Base-by-base conservation (phyloP, 495 filamentous ascomycete species). In the Thermochaetoides thermophila region DNA sequence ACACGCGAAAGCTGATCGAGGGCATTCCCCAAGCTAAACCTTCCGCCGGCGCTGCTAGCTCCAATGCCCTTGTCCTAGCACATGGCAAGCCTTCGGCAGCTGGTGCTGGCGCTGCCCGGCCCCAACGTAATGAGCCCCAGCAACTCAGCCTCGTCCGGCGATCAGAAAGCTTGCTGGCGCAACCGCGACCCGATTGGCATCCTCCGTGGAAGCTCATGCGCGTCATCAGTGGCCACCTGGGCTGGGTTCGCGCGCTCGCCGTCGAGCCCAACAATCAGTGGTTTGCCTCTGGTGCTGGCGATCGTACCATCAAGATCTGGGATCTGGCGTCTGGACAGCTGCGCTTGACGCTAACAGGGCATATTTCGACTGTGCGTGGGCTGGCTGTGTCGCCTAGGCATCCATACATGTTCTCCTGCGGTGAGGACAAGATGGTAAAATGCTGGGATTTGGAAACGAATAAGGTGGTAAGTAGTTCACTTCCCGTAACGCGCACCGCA, bases 341-440 rank as follows among this genome's bases (percentile, higher is more conserved):
- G 36, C 70, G 76, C 35, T 57, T 99, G 31, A 96, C 91, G 2
- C 61, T 99, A 18, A 99, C 91, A 2, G 91, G 91, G 17, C 91
- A 99, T 55, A 99, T 99, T 39, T 92, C 84, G 25, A 91, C 87
- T 5, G 91, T 99, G 11, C 76, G 91, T 28, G 91, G 91, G 5
- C 64, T 99, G 30, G 91, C 87, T 0, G 81, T 99, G 5, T 93
- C 84, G 3, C 81, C 85, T 11, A 66, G 91, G 31, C 91, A 99
- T 55, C 91, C 91, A 2, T 99, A 99, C 52, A 70, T 99, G 21
- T 99, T 96, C 57, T 92, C 83, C 10, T 96, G 91, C 45, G 91
- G 82, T 32, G 91, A 99, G 56, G 91, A 99, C 55, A 99, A 99
- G 69, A 95, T 93, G 84, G 91, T 99, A 22, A 96, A 96, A 59